Evolutionary conservation across 345 rosid species (phyloP).

Genomic region (Dipteronia sinensis): DNA sequence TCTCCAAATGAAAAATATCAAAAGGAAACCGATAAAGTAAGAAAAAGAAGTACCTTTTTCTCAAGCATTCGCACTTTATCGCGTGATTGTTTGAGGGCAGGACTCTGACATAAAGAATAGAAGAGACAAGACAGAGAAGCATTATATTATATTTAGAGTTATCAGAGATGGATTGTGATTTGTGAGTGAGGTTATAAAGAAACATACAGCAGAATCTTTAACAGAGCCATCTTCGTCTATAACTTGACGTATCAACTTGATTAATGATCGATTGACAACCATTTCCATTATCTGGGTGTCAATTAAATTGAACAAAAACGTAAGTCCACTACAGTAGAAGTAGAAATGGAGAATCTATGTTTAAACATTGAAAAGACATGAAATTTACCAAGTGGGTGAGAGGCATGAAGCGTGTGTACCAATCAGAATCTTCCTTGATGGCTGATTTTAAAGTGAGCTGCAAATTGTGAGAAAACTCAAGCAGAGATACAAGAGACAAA

Average conservation of each 20-base stretch:
- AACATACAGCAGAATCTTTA: slow-evolving; percentile 85
- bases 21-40: background rate
- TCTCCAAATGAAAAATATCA: background rate
- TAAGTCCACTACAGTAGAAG: background rate
- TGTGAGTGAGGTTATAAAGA: slow-evolving; percentile 10
- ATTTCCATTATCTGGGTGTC: slow-evolving; percentile 58
- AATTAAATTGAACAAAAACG: slow-evolving; percentile 14
- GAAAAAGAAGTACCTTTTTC: slow-evolving; percentile 50
- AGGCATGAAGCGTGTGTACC: slow-evolving; percentile 76
- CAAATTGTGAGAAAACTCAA: slow-evolving; percentile 56
- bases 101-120: slow-evolving; percentile 54
- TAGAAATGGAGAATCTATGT: background rate
- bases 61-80: slow-evolving; percentile 66
- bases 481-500: slow-evolving; percentile 58
- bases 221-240: slow-evolving; percentile 79
- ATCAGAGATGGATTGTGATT: background rate
- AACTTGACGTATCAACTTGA: slow-evolving; percentile 60
- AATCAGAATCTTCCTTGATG: slow-evolving; percentile 68
- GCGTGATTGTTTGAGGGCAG: slow-evolving; percentile 68
- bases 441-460: slow-evolving; percentile 71
- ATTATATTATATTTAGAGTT: background rate
- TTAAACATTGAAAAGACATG: slow-evolving; percentile 2
- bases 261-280: slow-evolving; percentile 52
- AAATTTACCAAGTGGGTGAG: slow-evolving; percentile 57
- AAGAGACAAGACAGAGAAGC: slow-evolving; percentile 16